These are phyloP conservation scores for Chrysoporthe austroafricana DNA, from an alignment of 2,329 filamentous ascomycete genomes.

Conservation along the genomic window DNA sequence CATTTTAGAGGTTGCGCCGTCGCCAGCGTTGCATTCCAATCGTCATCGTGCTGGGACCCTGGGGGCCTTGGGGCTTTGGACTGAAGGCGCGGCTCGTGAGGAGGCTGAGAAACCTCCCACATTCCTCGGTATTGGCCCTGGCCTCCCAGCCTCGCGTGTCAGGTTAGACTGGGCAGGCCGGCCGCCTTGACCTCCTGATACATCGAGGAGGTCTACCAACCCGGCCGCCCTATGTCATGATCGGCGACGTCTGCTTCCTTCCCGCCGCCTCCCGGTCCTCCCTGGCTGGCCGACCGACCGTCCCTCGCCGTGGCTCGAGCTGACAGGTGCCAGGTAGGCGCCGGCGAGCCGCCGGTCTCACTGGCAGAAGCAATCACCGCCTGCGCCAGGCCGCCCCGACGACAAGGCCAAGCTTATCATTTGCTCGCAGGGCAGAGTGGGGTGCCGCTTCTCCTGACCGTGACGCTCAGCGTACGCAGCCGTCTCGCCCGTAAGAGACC, in stretches of 20 bases:
- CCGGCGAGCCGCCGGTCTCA: not conserved
- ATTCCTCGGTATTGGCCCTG: not conserved
- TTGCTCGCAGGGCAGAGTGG: not conserved
- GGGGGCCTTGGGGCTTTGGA: not conserved
- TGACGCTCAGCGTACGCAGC: not conserved
- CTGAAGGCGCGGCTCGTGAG: not conserved
- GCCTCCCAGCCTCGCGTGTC: not conserved
- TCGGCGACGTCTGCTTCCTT: conserved; percentile 15
- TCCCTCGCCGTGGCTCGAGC: not conserved
- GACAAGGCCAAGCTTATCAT: not conserved
- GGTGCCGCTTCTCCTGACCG: not conserved
- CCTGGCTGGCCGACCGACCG: not conserved
- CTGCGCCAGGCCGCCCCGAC: not conserved
- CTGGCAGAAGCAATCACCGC: not conserved
- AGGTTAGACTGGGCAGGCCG: not conserved
- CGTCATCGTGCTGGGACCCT: not conserved
- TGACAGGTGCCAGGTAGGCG: not conserved
- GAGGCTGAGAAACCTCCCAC: not conserved
- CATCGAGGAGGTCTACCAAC: conserved; percentile 3
- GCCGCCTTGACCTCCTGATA: conserved; percentile 14
- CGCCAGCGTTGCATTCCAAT: not conserved
- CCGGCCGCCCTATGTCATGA: conserved; percentile 22
- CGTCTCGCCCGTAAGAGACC: not conserved
- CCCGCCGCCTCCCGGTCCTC: not conserved
- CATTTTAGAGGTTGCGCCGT: not conserved